Percentiles rank a stretch among this genome's conserved stretches.
Conservation (phyloP, 176 grass and related monocot species). For the Lolium perenne region DNA sequence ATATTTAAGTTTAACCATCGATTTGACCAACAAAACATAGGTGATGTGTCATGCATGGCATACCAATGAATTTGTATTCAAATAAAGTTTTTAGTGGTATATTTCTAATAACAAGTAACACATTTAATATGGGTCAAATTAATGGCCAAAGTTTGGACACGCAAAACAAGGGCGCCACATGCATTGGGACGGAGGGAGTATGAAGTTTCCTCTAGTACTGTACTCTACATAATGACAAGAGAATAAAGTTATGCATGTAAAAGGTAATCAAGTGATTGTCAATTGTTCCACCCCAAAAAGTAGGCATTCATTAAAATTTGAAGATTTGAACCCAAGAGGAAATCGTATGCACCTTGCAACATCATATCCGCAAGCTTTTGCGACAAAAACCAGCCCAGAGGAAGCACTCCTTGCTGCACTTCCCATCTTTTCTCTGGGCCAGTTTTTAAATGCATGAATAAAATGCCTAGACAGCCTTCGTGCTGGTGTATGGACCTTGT, state of each 20-base stretch:
- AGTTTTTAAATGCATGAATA: slow-evolving; percentile 70
- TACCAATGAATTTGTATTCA: no score
- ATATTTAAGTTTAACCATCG: no score
- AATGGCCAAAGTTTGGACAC: no score
- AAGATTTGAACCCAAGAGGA: slow-evolving; percentile 28
- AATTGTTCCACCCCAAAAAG: slow-evolving; percentile 16
- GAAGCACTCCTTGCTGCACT: slow-evolving; percentile 87
- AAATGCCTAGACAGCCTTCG: slow-evolving; percentile 84
- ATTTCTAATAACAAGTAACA: no score
- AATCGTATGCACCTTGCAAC: slow-evolving; percentile 71
- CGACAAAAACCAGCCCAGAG: slow-evolving; percentile 87
- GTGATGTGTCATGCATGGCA: no score
- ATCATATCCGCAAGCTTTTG: slow-evolving; percentile 95
- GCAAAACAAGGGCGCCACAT: no score
- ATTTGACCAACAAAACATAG: no score
- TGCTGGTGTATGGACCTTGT: slow-evolving; percentile 96
- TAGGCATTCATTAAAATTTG: slow-evolving; percentile 17
- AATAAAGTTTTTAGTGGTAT: no score
- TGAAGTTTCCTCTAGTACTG: slow-evolving; percentile 5
- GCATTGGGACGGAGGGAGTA: background rate
- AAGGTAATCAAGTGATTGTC: slow-evolving; percentile 10
- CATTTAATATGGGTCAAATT: no score
- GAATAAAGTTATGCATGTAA: background rate
- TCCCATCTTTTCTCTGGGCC: slow-evolving; percentile 69
- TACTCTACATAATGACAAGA: slow-evolving; percentile 18